These are phyloP conservation scores for Lithohypha guttulata DNA, from an alignment of 2,329 filamentous ascomycete species.

Conservation along the genomic window DNA sequence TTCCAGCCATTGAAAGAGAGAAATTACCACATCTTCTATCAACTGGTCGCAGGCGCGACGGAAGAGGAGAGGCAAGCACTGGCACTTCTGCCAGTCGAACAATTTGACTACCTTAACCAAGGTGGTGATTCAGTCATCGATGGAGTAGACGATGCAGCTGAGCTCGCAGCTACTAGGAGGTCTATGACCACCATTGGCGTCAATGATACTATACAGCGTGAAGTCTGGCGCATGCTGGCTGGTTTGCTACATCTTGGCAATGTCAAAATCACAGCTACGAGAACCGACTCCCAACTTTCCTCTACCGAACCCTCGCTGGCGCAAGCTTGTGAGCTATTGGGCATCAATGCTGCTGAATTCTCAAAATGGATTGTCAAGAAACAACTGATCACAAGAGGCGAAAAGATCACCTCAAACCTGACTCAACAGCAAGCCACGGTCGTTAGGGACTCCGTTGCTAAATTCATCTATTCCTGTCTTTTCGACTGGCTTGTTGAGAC, in stretches of 20 bases:
- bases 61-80: slow-evolving; percentile 73
- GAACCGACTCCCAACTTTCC: slow-evolving; percentile 75
- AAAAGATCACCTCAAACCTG: slow-evolving; percentile 94
- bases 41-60: slow-evolving; percentile 83
- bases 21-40: slow-evolving; percentile 99
- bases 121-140: slow-evolving; percentile 84
- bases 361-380: slow-evolving; percentile 99
- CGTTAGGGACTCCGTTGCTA: slow-evolving; percentile 92
- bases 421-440: slow-evolving; percentile 88
- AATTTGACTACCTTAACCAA: slow-evolving; percentile 95
- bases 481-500: slow-evolving; percentile 99
- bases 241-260: slow-evolving; percentile 91
- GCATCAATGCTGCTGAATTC: slow-evolving; percentile 76
- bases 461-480: slow-evolving; percentile 95
- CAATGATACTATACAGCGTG: slow-evolving; percentile 56
- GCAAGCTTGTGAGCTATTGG: slow-evolving; percentile 72
- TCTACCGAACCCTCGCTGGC: slow-evolving; percentile 71
- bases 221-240: slow-evolving; percentile 83
- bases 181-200: slow-evolving; percentile 86
- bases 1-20: slow-evolving; percentile 96
- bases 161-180: slow-evolving; percentile 78
- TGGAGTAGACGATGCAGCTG: slow-evolving; percentile 87
- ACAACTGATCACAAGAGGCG: slow-evolving; percentile 86
- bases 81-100: slow-evolving; percentile 67
- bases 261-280: slow-evolving; percentile 84